Evolutionary conservation across 23 red algal genomes (phyloP), one percentile per base, ranked within the genome.

Genomic region (Gracilaria gracilis): DNA sequence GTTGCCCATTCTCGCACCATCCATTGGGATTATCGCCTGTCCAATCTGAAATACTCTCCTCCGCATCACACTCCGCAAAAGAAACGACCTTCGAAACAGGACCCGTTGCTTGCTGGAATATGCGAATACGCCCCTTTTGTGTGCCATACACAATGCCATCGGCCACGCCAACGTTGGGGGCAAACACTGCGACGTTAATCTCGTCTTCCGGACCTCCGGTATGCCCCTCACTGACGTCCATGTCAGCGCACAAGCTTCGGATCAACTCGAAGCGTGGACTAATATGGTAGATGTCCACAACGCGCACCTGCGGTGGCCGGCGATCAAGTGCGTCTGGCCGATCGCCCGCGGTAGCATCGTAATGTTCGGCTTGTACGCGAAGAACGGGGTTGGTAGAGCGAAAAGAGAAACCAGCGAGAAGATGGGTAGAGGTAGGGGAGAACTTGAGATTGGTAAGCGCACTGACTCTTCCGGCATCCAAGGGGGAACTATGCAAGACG

Each of bases 401-500:
- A 72, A 97, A 97, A 24, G 85, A 91, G 53, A 93, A 97, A 46
- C 95, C 95, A 9, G 95, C 88, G 1, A 97, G 85, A 53, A 97
- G 49, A 54, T 97, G 95, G n/a, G 55, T 65, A 11, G 84, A 88
- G 54, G 85, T 93, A 1, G 95, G 44, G 32, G 95, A 97, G 78
- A 97, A 97, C 89, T 93, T 93, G 64, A 97, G 80, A 53, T 97
- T 97, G 31, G 95, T 97, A 32, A 97, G 76, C n/a, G 95, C 95
- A 24, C 51, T 91, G 25, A 89, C 81, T 57, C 85, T 89, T 38
- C 79, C 87, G 13, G 57, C 74, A 71, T 97, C 88, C 49, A 97
- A 36, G 25, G 75, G 75, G 23, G 88, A 67, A 25, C 57, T 82
- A 48, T 70, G 93, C 2, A 92, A 48, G 42, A 88, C 86, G 65